Evolutionary conservation across 345 rosid genomes (phyloP), one percentile per base, ranked within the genome.

Genomic region (Gossypium sturtianum): DNA sequence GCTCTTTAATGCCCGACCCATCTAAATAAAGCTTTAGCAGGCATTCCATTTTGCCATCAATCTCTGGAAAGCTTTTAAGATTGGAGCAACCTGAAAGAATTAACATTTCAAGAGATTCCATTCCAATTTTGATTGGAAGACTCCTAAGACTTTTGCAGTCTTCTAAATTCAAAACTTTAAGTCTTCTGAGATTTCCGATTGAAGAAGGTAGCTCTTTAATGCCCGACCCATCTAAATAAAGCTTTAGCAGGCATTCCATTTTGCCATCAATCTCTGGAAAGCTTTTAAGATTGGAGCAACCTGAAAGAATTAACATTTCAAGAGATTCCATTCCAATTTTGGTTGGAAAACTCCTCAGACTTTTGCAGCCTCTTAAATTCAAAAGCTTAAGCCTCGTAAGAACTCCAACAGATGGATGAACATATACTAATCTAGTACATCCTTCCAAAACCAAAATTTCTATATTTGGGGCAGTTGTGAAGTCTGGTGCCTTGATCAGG

Each of bases 381-480:
- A 29, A 29, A 29, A 29, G 38, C 38, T 29, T 29, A 29, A 29
- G 38, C 58, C 17, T 52, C 10, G 0, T 52, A 17, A 52, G 57
- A 52, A 52, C 20, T 17, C 20, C 22, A 2, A 52, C 2, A 7
- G 57, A 77, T 45, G 77, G 66, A 74, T 77, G 80, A 71, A 71
- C 59, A 70, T 65, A 73, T 74, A 27, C 16, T 53, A 82, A 10
- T 47, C 52, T 76, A 23, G 44, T 74, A 25, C 84, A 85, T 3
- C 60, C 76, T 57, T 45, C 52, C 48, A 85, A 68, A 62, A 47
- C 66, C 47, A 85, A 64, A 20, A 7, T 41, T 22, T 77, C n/a
- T 2, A 85, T 79, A 70, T 71, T 79, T 74, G 64, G 70, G 34
- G 81, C 70, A 29, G 25, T 16, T 47, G 76, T 78, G 17, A 85